Percentiles rank a stretch among this genome's conserved stretches.
phyloP scores from a whole-genome alignment of 2,329 filamentous ascomycete genomes.

The Hypocrella siamensis region DNA sequence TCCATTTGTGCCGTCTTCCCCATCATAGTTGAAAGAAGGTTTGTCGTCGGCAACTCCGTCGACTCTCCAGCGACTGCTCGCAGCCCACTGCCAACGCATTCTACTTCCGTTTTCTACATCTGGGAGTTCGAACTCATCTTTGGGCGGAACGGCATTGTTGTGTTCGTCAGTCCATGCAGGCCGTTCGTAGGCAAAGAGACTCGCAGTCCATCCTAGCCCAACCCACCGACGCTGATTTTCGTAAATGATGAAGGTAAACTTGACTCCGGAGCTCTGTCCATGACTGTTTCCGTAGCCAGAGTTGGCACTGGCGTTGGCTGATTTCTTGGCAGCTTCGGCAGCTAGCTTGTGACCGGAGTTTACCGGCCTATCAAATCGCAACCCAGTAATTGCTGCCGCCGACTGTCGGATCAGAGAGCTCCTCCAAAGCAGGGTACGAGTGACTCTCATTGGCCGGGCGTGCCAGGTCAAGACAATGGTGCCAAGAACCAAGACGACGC shows the following conservation, averaged over 20 bases:
- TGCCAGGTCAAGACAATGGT: slow-evolving; percentile 87
- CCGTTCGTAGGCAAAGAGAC: slow-evolving; percentile 78
- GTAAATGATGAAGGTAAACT: slow-evolving; percentile 91
- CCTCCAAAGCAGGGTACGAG: slow-evolving; percentile 79
- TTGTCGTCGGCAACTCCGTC: slow-evolving; percentile 51
- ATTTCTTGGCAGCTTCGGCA: slow-evolving; percentile 8
- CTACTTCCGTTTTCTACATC: slow-evolving; percentile 43
- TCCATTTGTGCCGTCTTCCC: slow-evolving; percentile 50
- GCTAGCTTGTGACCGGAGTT: slow-evolving; percentile 14
- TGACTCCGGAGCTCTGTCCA: slow-evolving; percentile 56
- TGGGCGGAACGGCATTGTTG: slow-evolving; percentile 61
- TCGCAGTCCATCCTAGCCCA: slow-evolving; percentile 87
- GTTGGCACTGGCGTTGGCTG: slow-evolving; percentile 9
- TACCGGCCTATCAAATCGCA: slow-evolving; percentile 47
- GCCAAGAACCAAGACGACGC: slow-evolving; percentile 72
- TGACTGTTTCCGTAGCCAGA: slow-evolving; percentile 17
- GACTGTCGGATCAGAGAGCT: slow-evolving; percentile 58
- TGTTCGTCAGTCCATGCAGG: slow-evolving; percentile 93
- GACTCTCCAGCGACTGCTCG: slow-evolving; percentile 72
- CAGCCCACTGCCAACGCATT: slow-evolving; percentile 60
- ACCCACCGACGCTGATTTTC: slow-evolving; percentile 96
- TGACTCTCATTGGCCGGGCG: slow-evolving; percentile 69
- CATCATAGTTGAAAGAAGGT: slow-evolving; percentile 31
- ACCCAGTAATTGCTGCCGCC: slow-evolving; percentile 61
- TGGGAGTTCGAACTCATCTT: slow-evolving; percentile 50